These are phyloP conservation scores for Penicillium sp. DNA, from an alignment of 2,329 filamentous ascomycete species.

Conservation along the genomic window DNA sequence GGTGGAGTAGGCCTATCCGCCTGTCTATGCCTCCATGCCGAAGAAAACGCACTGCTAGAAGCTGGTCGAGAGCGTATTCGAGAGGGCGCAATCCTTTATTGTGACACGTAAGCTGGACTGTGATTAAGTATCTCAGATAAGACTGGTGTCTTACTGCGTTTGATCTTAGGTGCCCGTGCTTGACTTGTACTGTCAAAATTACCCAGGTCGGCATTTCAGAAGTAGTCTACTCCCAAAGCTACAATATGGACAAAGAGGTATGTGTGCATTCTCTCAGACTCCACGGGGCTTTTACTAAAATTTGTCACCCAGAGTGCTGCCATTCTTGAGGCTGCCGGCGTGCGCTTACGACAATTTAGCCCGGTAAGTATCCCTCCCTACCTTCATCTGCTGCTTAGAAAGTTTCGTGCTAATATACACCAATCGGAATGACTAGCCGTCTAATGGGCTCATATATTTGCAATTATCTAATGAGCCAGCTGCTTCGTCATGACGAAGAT, in stretches of 20 bases:
- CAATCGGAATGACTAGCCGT: slow-evolving; percentile 48
- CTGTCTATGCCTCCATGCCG: slow-evolving; percentile 94
- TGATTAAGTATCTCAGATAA: not conserved
- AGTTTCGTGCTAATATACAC: not conserved
- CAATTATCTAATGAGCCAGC: slow-evolving; percentile 42
- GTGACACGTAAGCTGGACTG: slow-evolving; percentile 64
- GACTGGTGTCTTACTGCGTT: not conserved
- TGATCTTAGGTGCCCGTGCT: slow-evolving; percentile 70
- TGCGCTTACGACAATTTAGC: slow-evolving; percentile 82
- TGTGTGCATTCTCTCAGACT: slow-evolving; percentile 31
- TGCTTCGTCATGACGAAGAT: not conserved
- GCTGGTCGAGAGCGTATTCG: slow-evolving; percentile 88
- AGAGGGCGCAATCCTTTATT: slow-evolving; percentile 81
- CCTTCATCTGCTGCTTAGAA: not conserved
- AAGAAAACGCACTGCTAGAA: slow-evolving; percentile 95
- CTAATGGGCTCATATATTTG: slow-evolving; percentile 65
- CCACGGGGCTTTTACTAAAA: slow-evolving; percentile 10
- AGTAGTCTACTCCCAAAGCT: slow-evolving; percentile 90
- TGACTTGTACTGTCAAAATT: slow-evolving; percentile 99
- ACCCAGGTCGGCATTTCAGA: slow-evolving; percentile 93
- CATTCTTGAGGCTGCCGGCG: slow-evolving; percentile 80
- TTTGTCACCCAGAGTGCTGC: slow-evolving; percentile 60
- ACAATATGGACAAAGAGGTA: slow-evolving; percentile 85
- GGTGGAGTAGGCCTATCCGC: slow-evolving; percentile 76
- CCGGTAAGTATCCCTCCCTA: slow-evolving; percentile 57